These are phyloP conservation scores for Escovopsis sp. DNA, from an alignment of 2,329 filamentous ascomycete species.

Conservation along the genomic window DNA sequence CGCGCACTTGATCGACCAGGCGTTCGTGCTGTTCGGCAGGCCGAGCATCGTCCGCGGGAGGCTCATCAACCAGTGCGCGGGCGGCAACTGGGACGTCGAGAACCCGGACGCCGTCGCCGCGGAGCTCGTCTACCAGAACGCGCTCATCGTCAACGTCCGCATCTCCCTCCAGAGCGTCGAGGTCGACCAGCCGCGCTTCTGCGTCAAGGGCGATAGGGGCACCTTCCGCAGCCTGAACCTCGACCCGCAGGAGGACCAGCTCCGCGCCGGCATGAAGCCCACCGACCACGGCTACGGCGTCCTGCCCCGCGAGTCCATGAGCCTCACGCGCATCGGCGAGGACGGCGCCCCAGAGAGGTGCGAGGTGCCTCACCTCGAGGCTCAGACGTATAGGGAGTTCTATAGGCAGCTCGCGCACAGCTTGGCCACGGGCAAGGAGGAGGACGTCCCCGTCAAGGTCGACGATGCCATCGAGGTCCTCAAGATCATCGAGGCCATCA, in stretches of 20 bases:
- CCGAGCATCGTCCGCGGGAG: constrained; percentile 53
- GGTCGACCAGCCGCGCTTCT: constrained; percentile 55
- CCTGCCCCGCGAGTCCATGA: constrained; percentile 45
- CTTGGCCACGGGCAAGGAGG: constrained; percentile 30
- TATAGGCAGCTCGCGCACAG: constrained; percentile 41
- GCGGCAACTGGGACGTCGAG: constrained; percentile 27
- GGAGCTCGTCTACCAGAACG: constrained; percentile 48
- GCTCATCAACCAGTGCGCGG: constrained; percentile 45
- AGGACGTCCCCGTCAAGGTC: constrained; percentile 36
- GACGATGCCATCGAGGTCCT: constrained; percentile 38
- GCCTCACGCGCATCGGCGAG: constrained; percentile 37
- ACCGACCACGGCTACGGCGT: constrained; percentile 48
- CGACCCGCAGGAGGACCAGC: constrained; percentile 62
- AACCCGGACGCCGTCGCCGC: constrained; percentile 46
- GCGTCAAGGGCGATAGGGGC: constrained; percentile 59
- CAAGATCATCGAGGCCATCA: constrained; percentile 34
- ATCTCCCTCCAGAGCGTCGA: constrained; percentile 55
- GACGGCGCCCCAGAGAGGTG: constrained; percentile 35
- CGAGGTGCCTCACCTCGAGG: constrained; percentile 41
- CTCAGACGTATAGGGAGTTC: constrained; percentile 52
- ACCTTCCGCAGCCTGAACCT: constrained; percentile 58
- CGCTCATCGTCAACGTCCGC: constrained; percentile 52
- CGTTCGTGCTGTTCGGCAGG: constrained; percentile 52
- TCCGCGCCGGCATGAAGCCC: constrained; percentile 46
- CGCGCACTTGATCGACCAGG: constrained; percentile 63